phyloP scores from a whole-genome alignment of 73 alveolate species.

The Paramecium octaurelia region DNA sequence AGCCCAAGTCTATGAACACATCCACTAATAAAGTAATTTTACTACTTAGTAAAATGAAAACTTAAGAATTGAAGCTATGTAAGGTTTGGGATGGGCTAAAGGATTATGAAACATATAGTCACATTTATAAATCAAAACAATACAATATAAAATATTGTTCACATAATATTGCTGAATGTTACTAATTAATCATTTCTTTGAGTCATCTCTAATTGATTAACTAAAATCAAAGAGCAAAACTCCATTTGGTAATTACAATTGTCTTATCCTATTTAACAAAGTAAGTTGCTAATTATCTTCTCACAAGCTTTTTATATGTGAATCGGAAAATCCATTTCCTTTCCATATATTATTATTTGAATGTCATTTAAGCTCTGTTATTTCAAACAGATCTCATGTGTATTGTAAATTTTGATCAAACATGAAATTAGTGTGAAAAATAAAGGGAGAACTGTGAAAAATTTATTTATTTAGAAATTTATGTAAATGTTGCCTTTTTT shows the following conservation, averaged over 20 bases:
- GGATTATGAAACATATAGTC: slow-evolving; percentile 2
- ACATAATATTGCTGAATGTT: background rate
- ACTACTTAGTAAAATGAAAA: background rate
- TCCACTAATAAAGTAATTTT: background rate
- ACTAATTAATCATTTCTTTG: background rate
- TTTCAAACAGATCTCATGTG: background rate
- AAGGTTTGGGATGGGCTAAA: slow-evolving; percentile 47
- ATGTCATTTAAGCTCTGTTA: background rate
- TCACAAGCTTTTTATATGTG: background rate
- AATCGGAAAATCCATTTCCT: background rate
- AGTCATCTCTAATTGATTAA: background rate
- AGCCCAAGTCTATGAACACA: slow-evolving; percentile 42
- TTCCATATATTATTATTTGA: background rate
- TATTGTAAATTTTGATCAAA: background rate
- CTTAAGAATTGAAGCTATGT: slow-evolving; percentile 5
- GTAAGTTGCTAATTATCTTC: background rate
- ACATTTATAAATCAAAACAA: background rate
- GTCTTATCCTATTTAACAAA: background rate
- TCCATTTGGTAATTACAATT: background rate
- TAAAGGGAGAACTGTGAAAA: background rate
- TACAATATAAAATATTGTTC: background rate
- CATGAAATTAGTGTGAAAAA: background rate
- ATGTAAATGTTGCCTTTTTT: background rate
- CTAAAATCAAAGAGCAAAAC: background rate
- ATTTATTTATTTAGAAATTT: background rate